Base-by-base conservation (phyloP, 73 alveolate genomes). In the Paramecium tetraurelia region DNA sequence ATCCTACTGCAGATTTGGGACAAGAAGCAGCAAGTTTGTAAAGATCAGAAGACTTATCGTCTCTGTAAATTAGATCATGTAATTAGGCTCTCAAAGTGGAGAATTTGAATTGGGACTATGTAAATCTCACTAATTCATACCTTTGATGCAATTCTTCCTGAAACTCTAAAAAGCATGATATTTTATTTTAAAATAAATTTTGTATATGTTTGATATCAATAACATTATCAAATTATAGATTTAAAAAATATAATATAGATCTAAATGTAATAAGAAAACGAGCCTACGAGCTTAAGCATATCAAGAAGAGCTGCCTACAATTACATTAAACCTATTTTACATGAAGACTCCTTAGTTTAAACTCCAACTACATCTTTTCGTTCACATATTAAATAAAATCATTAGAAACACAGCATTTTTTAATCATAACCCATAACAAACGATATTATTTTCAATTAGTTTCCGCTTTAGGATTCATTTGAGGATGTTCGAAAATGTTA, bases 151-250 rank as follows among this genome's bases (percentile, higher is more conserved):
- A 63, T 63, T 63, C 84, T 63, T 63, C 84, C 84, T 63, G 84
- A 63, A 31, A 63, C 84, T 63, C 84, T 63, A 24, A 63, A 63
- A 63, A 63, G 84, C 84, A 63, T 63, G 84, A 63, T 63, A 63
- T 63, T 63, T 63, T 63, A 63, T 63, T 63, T 63, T 63, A 63
- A 63, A 63, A 63, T 63, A 31, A 63, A 63, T 63, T 53, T 53
- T 53, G 69, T 53, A 53, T 7, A 53, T 16, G 69, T 53, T 18
- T 53, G 11, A 16, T 53, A 11, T 53, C 69, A 53, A 53, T 53
- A 53, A 53, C 31, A 53, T 53, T 18, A 53, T 53, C 69, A 53
- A 53, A 18, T 53, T 16, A 53, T 53, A 53, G 69, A 53, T 53
- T 18, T 1, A 18, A 53, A 53, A 1, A 53, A 53, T 53, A 53